Conservation (phyloP, 2,329 filamentous ascomycete species). For the Mollisiaceae sp. region DNA sequence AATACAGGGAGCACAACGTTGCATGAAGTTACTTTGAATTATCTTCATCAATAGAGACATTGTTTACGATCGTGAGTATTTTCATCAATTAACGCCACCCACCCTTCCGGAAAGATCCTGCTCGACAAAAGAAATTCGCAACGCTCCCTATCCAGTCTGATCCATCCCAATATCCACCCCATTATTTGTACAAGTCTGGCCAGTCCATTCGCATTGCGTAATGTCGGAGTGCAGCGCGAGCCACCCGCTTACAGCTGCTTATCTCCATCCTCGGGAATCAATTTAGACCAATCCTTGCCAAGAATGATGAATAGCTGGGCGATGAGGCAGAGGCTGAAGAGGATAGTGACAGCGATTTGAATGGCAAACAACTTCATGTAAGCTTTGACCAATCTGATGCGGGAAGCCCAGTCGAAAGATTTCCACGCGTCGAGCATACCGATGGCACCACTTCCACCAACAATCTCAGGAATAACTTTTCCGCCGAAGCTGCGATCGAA, state of each 20-base stretch:
- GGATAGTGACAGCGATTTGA: slow-evolving; percentile 51
- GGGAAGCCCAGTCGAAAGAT: slow-evolving; percentile 74
- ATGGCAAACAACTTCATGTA: slow-evolving; percentile 74
- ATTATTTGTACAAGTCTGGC: neutral
- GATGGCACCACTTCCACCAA: slow-evolving; percentile 74
- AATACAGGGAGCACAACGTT: neutral
- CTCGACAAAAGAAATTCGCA: slow-evolving; percentile 3
- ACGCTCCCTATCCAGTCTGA: neutral
- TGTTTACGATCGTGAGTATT: neutral
- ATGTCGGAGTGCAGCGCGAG: neutral
- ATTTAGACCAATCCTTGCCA: slow-evolving; percentile 39
- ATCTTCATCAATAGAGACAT: neutral
- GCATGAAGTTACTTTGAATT: neutral
- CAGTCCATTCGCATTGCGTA: neutral
- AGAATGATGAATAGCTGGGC: slow-evolving; percentile 58
- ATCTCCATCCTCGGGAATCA: slow-evolving; percentile 25
- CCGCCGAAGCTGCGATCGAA: slow-evolving; percentile 89
- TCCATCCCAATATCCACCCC: too few relatives aligned
- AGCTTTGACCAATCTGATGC: slow-evolving; percentile 75
- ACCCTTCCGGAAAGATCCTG: neutral
- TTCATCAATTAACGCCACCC: neutral
- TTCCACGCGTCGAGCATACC: slow-evolving; percentile 79
- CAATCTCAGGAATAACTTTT: slow-evolving; percentile 73
- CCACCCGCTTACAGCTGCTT: neutral
- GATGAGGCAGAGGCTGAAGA: slow-evolving; percentile 56